phyloP scores from a whole-genome alignment of 345 rosid genomes.

The Reutealis trisperma region DNA sequence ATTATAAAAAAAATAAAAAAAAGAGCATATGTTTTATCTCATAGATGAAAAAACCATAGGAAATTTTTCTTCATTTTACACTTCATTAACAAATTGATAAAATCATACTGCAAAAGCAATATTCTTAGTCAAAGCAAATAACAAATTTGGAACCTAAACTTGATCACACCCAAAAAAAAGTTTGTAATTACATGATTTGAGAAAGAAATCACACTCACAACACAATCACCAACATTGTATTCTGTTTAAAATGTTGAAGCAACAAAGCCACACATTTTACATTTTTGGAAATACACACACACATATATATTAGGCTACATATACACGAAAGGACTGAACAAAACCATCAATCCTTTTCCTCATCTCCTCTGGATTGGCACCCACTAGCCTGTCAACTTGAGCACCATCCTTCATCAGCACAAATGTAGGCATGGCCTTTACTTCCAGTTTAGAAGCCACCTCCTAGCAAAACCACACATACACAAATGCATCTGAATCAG shows the following conservation, averaged over 20 bases:
- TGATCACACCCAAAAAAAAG: too few species aligned
- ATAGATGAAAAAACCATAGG: too few species aligned
- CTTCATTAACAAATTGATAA: too few species aligned
- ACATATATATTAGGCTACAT: conserved; percentile 26
- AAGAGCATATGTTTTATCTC: too few species aligned
- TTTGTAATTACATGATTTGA: not conserved
- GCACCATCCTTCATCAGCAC: conserved; percentile 65
- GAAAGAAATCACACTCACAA: not conserved
- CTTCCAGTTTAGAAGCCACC: conserved; percentile 63
- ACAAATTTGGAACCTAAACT: too few species aligned
- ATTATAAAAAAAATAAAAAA: too few species aligned
- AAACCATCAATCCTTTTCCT: conserved; percentile 73
- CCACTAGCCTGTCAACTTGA: conserved; percentile 69
- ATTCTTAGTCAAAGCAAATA: too few species aligned
- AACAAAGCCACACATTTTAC: conserved; percentile 21
- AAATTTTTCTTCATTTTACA: too few species aligned
- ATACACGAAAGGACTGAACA: conserved; percentile 49
- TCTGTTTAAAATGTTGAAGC: not conserved
- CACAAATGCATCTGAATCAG: not conserved
- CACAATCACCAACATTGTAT: not conserved
- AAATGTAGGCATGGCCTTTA: conserved; percentile 97
- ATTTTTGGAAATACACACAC: not conserved
- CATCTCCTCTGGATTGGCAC: conserved; percentile 89
- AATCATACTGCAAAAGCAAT: too few species aligned
- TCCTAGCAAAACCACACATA: conserved; percentile 44